A percentile compares a stretch with the other conserved stretches of the same genome.
Conservation (phyloP, 2,329 filamentous ascomycete genomes). For the Fusarium pseudonygamai region DNA sequence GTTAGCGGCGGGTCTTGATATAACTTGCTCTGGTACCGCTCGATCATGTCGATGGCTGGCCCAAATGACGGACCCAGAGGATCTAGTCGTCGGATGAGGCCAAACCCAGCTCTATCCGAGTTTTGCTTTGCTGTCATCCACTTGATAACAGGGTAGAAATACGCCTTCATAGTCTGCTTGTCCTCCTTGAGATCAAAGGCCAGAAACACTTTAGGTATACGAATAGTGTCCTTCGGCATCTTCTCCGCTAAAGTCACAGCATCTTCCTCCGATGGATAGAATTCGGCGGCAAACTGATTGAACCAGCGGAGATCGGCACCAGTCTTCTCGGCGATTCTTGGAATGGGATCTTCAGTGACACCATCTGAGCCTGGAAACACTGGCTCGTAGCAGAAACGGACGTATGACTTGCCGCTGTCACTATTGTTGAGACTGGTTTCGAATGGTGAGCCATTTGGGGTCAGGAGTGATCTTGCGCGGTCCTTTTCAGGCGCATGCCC, state of each 20-base stretch:
- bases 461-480: conserved; percentile 15
- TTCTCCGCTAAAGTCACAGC: conserved; percentile 5
- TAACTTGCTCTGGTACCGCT: conserved; percentile 26
- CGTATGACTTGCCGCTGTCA: conserved; percentile 16
- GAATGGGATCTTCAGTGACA: conserved; percentile 7
- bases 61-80: conserved; percentile 21
- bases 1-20: conserved; percentile 29
- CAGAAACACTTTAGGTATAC: conserved; percentile 38
- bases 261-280: conserved; percentile 35
- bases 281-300: conserved; percentile 29
- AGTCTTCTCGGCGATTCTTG: background rate
- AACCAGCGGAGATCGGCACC: conserved; percentile 34
- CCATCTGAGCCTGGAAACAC: conserved; percentile 22
- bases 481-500: background rate
- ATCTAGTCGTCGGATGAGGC: conserved; percentile 35
- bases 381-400: conserved; percentile 21
- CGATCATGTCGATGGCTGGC: conserved; percentile 29
- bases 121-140: conserved; percentile 35
- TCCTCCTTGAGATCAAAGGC: conserved; percentile 40
- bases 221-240: conserved; percentile 28
- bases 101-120: conserved; percentile 33
- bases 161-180: conserved; percentile 36
- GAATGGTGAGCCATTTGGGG: conserved; percentile 16
- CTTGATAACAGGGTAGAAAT: conserved; percentile 42
- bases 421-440: conserved; percentile 20